These are phyloP conservation scores for Thelonectria blattea DNA, from an alignment of 2,329 filamentous ascomycete species.

Conservation along the genomic window DNA sequence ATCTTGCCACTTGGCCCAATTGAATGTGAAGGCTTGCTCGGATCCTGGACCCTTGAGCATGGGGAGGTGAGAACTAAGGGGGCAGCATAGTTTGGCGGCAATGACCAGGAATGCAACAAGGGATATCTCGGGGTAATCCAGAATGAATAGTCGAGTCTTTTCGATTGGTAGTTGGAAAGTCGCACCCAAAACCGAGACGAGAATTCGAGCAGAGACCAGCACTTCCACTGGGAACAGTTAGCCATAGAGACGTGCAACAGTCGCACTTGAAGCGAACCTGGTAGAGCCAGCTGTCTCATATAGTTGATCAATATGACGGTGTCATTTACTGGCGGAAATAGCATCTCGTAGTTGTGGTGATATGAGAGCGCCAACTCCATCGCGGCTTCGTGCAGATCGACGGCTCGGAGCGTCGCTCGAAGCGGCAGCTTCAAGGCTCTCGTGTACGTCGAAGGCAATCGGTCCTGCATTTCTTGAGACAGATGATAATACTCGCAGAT, in stretches of 20 bases:
- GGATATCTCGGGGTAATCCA: slow-evolving; percentile 76
- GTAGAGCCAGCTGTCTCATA: slow-evolving; percentile 74
- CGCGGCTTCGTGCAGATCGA: slow-evolving; percentile 69
- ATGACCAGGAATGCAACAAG: slow-evolving; percentile 75
- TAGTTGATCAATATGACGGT: slow-evolving; percentile 72
- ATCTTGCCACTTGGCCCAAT: slow-evolving; percentile 75
- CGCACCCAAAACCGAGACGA: slow-evolving; percentile 60
- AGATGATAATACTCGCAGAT: slow-evolving; percentile 57
- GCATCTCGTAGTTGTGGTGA: slow-evolving; percentile 70
- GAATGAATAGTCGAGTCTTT: slow-evolving; percentile 51
- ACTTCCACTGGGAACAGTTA: slow-evolving; percentile 60
- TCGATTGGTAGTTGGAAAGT: slow-evolving; percentile 57
- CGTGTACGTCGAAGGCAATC: slow-evolving; percentile 68
- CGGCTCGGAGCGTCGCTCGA: slow-evolving; percentile 50
- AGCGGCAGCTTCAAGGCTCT: slow-evolving; percentile 60
- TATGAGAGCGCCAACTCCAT: slow-evolving; percentile 69
- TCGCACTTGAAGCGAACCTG: slow-evolving; percentile 57
- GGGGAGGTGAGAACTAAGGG: slow-evolving; percentile 66
- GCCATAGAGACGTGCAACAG: slow-evolving; percentile 3
- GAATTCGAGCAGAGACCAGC: slow-evolving; percentile 44
- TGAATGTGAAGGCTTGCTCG: slow-evolving; percentile 48
- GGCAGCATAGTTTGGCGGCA: slow-evolving; percentile 79
- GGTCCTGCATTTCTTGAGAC: slow-evolving; percentile 68
- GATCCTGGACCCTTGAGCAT: slow-evolving; percentile 34
- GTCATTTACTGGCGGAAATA: slow-evolving; percentile 75